Evolutionary conservation across 148 eudicot genomes (phyloP), one percentile per base, ranked within the genome.

Genomic region (Mesembryanthemum crystallinum): DNA sequence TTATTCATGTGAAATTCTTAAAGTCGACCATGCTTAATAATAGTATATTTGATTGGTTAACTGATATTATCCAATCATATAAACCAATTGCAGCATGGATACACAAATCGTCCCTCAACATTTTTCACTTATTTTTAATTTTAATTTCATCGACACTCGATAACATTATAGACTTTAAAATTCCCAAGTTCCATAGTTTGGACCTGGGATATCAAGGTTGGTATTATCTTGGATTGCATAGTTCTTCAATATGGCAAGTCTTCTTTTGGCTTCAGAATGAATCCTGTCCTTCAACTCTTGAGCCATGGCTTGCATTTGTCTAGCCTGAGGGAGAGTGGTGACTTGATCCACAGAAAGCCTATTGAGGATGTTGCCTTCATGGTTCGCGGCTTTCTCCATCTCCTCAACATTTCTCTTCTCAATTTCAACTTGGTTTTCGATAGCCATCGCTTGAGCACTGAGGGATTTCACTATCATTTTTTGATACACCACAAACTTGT

Each of bases 361-460:
- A 20, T 45, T 52, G 18, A 67, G 10, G 18, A 37, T 21, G 29
- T 23, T 17, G 24, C 17, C 29, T 8, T 47, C 52, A 23, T 43
- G 29, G 9, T 17, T 42, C 12, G 52, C 45, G n/a, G n/a, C 39
- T 11, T 65, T 13, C 51, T 65, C 37, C 14, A 20, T 13, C 51
- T 68, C 57, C 72, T 68, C 45, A 1, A 57, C 55, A 9, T 5
- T 68, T 15, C 27, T 68, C 55, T 28, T 68, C 23, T 68, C 72
- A 27, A 17, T 13, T 15, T 68, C 72, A 1, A 28, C 57, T 6
- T 24, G 12, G 21, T 45, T 47, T 68, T 68, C n/a, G 21, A 68
- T 6, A n/a, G 45, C 72, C 10, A 4, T 27, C 4, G 13, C 6
- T 27, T 68, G 57, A 28, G 33, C 28, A 14, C 6, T 13, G 6